Conservation (phyloP, 768 basidiomycete genomes). For the Lepiota brunneoincarnata region DNA sequence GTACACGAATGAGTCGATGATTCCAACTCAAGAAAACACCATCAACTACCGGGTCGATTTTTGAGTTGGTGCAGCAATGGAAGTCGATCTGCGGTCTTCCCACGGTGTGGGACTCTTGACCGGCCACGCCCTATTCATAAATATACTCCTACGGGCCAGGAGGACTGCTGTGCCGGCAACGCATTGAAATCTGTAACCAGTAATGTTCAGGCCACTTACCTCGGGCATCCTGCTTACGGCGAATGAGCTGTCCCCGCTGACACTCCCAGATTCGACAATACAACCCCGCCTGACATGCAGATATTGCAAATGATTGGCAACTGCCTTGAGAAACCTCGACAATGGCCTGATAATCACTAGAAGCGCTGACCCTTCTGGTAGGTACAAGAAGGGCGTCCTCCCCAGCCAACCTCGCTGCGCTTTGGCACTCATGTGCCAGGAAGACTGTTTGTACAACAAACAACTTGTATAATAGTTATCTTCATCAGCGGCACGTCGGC, state of each 20-base stretch:
- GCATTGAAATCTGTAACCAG: conserved; percentile 36
- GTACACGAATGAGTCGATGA: neutral
- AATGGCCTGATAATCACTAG: neutral
- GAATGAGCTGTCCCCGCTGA: conserved; percentile 36
- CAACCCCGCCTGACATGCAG: conserved; percentile 28
- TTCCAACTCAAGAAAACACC: too few relatives aligned
- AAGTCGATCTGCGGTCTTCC: too few relatives aligned
- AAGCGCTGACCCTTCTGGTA: conserved; percentile 4
- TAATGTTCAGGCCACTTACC: conserved; percentile 26
- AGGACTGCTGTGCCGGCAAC: conserved; percentile 12
- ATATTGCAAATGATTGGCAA: conserved; percentile 36
- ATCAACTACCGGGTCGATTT: conserved; percentile 4
- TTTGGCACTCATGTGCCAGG: too few relatives aligned
- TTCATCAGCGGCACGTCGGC: too few relatives aligned
- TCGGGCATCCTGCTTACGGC: conserved; percentile 17
- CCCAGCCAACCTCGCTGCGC: too few relatives aligned
- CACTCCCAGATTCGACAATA: conserved; percentile 34
- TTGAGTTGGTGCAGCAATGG: too few relatives aligned
- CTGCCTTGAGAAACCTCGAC: conserved; percentile 15
- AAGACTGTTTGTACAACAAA: too few relatives aligned
- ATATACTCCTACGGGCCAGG: conserved; percentile 12
- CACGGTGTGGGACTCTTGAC: too few relatives aligned
- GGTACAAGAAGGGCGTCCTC: conserved; percentile 21
- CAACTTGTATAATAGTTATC: too few relatives aligned
- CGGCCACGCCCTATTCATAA: too few relatives aligned